Base-by-base conservation (phyloP, 108 stramenopile genomes). In the Nitzschia sp. region DNA sequence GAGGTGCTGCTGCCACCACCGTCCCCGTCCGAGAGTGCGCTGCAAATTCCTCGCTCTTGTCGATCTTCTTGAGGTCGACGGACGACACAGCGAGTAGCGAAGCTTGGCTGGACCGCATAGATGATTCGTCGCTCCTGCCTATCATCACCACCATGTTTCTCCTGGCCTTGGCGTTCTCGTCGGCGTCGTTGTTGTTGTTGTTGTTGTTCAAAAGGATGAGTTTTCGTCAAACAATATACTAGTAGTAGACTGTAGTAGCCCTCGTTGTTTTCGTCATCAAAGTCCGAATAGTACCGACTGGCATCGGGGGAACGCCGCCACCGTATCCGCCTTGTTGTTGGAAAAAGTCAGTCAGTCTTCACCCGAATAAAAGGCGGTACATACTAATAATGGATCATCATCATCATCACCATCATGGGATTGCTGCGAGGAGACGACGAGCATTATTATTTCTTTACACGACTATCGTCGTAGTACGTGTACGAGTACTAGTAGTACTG, bases 11-110 rank as follows among this genome's bases (percentile, higher is more conserved):
- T n/a, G 32, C 45, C 53, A 21, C 11, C 22, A 3, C 47, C 52
- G 31, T 66, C 72, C n/a, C 46, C 73, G 21, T 75, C 70, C 8
- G 92, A 91, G 2, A 94, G 76, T 6, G n/a, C n/a, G 90, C 90
- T 54, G 71, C 79, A 6, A 94, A 72, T 58, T n/a, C n/a, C n/a
- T 94, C 93, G 38, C 72, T 77, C 38, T 73, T 85, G n/a, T 70
- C 84, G 55, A 93, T 88, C 32, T n/a, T n/a, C n/a, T 79, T 72
- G 35, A 76, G 68, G 45, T 88, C 84, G 2, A 82, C 66, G 46
- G 72, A 80, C 3, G 78, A 77, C 53, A 79, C 80, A 30, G 63
- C 82, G 64, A 21, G 60, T 58, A 70, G 67, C 11, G 68, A 79
- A 45, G 70, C 79, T 55, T 77, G 58, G 45, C 79, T 80, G n/a